These are phyloP conservation scores for Noccaea caerulescens DNA, from an alignment of 345 rosid genomes.

Conservation along the genomic window DNA sequence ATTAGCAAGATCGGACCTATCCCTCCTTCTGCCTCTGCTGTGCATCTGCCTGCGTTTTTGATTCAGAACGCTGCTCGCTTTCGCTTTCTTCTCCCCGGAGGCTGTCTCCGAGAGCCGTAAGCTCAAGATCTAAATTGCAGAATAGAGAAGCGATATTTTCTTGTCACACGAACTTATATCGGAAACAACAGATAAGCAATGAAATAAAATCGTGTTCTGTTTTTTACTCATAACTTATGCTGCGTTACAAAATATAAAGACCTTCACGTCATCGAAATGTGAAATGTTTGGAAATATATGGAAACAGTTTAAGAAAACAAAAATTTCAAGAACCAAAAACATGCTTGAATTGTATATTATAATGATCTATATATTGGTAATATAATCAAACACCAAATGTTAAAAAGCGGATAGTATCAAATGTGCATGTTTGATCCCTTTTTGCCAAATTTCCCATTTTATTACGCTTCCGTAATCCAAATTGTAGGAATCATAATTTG, in stretches of 20 bases:
- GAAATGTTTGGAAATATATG: no score
- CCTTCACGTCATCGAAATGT: no score
- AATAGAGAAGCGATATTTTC: background rate
- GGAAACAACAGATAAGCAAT: background rate
- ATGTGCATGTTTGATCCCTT: no score
- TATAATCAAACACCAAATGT: no score
- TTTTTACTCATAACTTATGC: background rate
- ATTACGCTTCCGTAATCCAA: no score
- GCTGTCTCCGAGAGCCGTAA: slow-evolving; percentile 58
- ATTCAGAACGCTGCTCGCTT: slow-evolving; percentile 76
- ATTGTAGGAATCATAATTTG: no score
- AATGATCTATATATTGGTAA: no score
- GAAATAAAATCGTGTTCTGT: background rate
- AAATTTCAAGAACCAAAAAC: no score
- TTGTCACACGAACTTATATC: background rate
- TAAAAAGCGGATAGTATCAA: no score
- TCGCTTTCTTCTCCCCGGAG: slow-evolving; percentile 90
- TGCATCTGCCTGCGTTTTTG: slow-evolving; percentile 84
- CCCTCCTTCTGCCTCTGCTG: slow-evolving; percentile 80
- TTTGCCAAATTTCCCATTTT: no score
- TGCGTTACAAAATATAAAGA: background rate
- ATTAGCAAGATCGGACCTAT: slow-evolving; percentile 84
- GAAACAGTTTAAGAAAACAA: no score
- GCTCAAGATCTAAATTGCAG: background rate
- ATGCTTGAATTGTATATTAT: no score